Percentiles rank a stretch among this genome's conserved stretches.
Evolutionary conservation across 192 early-diverging fungal species (phyloP).

Genomic region (Gamsiella multidivaricata): DNA sequence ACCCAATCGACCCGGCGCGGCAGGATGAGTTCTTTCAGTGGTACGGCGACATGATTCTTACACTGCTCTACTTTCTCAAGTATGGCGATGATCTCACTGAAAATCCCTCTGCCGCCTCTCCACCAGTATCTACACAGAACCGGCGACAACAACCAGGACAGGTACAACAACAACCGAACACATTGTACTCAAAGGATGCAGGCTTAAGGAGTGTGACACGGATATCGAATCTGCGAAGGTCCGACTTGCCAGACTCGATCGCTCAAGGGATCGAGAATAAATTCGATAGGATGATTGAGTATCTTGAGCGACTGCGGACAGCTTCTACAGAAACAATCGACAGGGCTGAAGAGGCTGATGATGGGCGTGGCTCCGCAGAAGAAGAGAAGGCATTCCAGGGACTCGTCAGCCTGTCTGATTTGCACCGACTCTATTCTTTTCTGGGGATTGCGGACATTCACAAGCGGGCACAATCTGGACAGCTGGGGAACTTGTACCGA

Average conservation of each 20-base stretch:
- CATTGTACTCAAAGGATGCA: neutral
- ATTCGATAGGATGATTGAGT: constrained; percentile 36
- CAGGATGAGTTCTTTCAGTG: constrained; percentile 36
- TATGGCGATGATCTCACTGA: constrained; percentile 20
- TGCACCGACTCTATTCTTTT: constrained; percentile 45
- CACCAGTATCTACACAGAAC: neutral
- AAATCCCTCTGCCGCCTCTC: neutral
- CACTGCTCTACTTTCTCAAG: constrained; percentile 37
- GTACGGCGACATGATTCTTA: constrained; percentile 31
- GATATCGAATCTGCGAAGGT: constrained; percentile 11
- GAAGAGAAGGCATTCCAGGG: constrained; percentile 10
- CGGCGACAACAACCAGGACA: neutral
- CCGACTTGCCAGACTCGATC: constrained; percentile 40
- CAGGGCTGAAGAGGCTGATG: neutral
- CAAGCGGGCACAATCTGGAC: constrained; percentile 20
- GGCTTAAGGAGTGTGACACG: constrained; percentile 4
- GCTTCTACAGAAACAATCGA: neutral
- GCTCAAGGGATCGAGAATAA: constrained; percentile 17
- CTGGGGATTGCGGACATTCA: constrained; percentile 24
- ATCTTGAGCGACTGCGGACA: constrained; percentile 12
- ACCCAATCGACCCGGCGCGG: constrained; percentile 20
- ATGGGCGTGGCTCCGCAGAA: neutral
- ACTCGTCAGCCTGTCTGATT: constrained; percentile 19
- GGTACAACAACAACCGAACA: constrained; percentile 4
- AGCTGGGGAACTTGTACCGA: constrained; percentile 42